A percentile compares a stretch with the other conserved stretches of the same genome.
phyloP scores from a whole-genome alignment of 1,139 yeast species.

The Zygosaccharomyces sapae region DNA sequence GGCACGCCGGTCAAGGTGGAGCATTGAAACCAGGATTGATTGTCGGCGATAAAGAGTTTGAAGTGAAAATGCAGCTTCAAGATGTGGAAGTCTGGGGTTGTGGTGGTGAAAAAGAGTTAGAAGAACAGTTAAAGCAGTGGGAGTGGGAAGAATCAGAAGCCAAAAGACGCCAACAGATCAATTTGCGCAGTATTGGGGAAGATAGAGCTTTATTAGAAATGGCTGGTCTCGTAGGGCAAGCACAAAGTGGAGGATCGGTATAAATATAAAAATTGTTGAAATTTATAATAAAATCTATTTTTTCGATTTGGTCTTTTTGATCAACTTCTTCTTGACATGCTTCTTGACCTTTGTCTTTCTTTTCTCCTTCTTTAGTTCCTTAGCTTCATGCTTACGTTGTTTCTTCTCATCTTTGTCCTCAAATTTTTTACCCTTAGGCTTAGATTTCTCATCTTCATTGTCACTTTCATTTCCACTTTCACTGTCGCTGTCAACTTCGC shows the following conservation, averaged over 20 bases:
- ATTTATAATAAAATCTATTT: conserved; percentile 25
- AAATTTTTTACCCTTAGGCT: conserved; percentile 64
- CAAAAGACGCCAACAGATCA: conserved; percentile 66
- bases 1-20: conserved; percentile 60
- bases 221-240: conserved; percentile 84
- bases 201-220: conserved; percentile 82
- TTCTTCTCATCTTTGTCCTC: conserved; percentile 85
- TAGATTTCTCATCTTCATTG: conserved; percentile 38
- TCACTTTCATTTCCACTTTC: conserved; percentile 40
- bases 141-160: conserved; percentile 92
- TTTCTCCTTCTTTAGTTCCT: conserved; percentile 80
- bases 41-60: conserved; percentile 41
- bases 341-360: conserved; percentile 90
- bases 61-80: conserved; percentile 65
- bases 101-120: conserved; percentile 71
- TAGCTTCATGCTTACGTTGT: conserved; percentile 77
- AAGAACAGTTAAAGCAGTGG: conserved; percentile 73
- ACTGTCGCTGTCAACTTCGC: conserved; percentile 28
- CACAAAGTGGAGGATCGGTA: conserved; percentile 60
- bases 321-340: conserved; percentile 75
- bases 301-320: conserved; percentile 47
- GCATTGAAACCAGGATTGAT: conserved; percentile 38
- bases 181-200: conserved; percentile 63
- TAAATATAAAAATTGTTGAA: no score
- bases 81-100: conserved; percentile 91